Base-by-base conservation (phyloP, 1,139 yeast species). In the Yamadazyma epiphylla region DNA sequence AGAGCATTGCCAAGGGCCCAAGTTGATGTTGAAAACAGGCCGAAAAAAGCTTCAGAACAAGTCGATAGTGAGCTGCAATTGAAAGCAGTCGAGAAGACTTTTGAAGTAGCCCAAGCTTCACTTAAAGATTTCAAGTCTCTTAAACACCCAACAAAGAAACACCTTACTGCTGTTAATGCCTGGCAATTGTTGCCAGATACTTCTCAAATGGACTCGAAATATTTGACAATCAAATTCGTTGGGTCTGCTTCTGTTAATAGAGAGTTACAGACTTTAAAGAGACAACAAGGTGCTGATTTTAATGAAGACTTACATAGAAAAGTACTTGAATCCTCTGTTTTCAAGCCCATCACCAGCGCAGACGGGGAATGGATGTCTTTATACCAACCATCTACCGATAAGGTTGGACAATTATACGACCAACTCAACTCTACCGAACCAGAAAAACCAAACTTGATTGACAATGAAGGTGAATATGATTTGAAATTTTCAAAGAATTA, bases 181-280 rank as follows among this genome's bases (percentile, higher is more conserved):
- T 85, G 88, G 86, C 81, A 84, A 22, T 63, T 91, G 21, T 63
- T 89, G 39, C 98, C 98, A 3, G 97, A 91, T 55, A 79, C 94
- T 12, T 80, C 94, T 13, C 76, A 84, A 72, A 70, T 87, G 74
- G 97, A 91, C 56, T 77, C 85, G 44, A 75, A 72, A 36, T 86
- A 75, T 51, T 64, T 80, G 47, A 70, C 82, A 16, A 71, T 91
- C 32, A 85, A 83, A 49, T 77, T 89, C 55, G 65, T 77, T 9
- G 95, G 95, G 7, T 80, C 91, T 15, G 95, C 96, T 0, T 79
- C 85, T 27, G 51, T 74, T 28, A 49, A 60, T 33, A 53, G 71
- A 41, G 74, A 68, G 33, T 45, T 59, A 25, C 55, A 55, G 19
- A 41, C 47, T 14, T 50, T 48, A 42, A 62, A 53, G 46, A 55